Evolutionary conservation across 768 basidiomycete species (phyloP).

Genomic region (Trichaptum fuscoviolaceum): DNA sequence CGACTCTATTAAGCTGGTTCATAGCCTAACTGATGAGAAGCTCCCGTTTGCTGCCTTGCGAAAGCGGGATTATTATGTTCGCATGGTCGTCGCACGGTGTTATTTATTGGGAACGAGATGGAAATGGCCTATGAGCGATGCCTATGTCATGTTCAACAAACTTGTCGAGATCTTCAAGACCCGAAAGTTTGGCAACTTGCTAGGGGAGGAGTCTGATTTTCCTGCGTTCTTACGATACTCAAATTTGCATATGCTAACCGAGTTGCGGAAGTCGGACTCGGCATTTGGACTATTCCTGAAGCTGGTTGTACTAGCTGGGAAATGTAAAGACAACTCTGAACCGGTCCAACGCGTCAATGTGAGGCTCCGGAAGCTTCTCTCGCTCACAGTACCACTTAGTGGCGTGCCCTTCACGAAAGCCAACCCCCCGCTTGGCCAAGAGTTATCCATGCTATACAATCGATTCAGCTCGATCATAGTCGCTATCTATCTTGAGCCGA

Average conservation of each 20-base stretch:
- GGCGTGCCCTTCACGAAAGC: conserved; percentile 58
- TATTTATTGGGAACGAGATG: conserved; percentile 69
- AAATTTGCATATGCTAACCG: conserved; percentile 48
- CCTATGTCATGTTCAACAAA: conserved; percentile 52
- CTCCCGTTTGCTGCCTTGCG: conserved; percentile 34
- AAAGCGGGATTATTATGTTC: conserved; percentile 67
- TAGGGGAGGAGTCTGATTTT: conserved; percentile 56
- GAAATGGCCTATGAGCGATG: conserved; percentile 59
- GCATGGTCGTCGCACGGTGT: conserved; percentile 64
- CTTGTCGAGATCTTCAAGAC: conserved; percentile 71
- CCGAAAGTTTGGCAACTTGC: conserved; percentile 70
- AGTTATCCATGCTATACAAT: conserved; percentile 78
- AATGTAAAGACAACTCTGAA: conserved; percentile 21
- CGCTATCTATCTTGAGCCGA: conserved; percentile 62
- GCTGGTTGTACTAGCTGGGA: conserved; percentile 62
- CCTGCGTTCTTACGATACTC: conserved; percentile 62
- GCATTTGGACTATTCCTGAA: conserved; percentile 80
- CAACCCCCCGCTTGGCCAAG: conserved; percentile 42
- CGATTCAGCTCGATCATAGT: conserved; percentile 70
- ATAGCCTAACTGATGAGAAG: conserved; percentile 38
- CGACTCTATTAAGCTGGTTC: conserved; percentile 50
- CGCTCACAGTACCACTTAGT: conserved; percentile 67
- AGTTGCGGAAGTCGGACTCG: conserved; percentile 52
- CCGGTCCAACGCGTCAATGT: conserved; percentile 27
- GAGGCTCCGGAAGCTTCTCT: conserved; percentile 61